Conservation (phyloP, 176 grass and related monocot species). For the Oryza punctata region DNA sequence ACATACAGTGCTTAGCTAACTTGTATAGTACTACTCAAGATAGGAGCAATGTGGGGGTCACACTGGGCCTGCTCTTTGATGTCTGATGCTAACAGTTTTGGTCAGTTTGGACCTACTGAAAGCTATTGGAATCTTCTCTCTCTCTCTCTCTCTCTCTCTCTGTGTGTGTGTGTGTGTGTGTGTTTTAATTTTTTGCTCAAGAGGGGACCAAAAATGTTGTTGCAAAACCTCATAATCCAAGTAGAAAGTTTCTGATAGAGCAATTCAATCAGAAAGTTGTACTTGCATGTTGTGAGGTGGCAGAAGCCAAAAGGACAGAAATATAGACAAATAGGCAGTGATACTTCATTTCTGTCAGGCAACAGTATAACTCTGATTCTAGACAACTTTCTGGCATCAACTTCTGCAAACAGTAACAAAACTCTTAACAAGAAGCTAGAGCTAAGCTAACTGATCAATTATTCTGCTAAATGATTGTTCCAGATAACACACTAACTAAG, state of each 20-base stretch:
- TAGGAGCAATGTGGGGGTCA: constrained; percentile 26
- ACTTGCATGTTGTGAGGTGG: neutral
- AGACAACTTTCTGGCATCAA: neutral
- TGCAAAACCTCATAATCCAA: neutral
- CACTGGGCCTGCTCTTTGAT: constrained; percentile 23
- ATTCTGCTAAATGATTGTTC: neutral
- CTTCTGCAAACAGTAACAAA: neutral
- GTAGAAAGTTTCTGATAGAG: constrained; percentile 20
- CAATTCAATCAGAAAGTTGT: constrained; percentile 12
- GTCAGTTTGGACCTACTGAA: constrained; percentile 19
- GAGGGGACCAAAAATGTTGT: neutral
- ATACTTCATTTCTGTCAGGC: constrained; percentile 2
- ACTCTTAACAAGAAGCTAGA: neutral
- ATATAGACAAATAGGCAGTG: neutral
- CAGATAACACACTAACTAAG: neutral
- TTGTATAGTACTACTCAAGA: neutral
- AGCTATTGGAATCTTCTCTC: neutral
- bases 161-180: too few species aligned
- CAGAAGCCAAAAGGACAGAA: neutral
- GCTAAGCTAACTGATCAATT: constrained; percentile 6
- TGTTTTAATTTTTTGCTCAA: neutral
- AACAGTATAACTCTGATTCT: neutral
- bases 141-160: neutral
- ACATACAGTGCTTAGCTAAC: neutral
- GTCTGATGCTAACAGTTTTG: constrained; percentile 31